Evolutionary conservation across 805 yeast species (phyloP), one percentile per base, ranked within the genome.

Genomic region (Saccharomycopsis fibuligera): DNA sequence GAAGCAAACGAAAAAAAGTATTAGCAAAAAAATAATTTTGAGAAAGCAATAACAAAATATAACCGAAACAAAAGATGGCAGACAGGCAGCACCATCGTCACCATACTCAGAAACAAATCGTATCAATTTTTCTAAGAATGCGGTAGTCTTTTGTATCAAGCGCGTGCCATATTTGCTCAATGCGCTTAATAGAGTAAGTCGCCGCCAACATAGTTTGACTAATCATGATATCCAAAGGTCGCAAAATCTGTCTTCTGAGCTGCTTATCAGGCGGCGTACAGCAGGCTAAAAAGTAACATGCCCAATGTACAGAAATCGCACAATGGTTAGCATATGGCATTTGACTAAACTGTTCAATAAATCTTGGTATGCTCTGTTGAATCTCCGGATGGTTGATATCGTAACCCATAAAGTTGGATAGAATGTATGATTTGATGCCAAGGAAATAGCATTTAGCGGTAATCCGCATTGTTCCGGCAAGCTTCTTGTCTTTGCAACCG

Each of bases 251-350:
- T 19, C 36, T 33, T 14, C 41, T 14, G 5, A 48, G 14, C 3
- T 38, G 14, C 9, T 37, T 16, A 12, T 31, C 21, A 9, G 29
- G 23, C 14, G 47, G 45, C 12, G 45, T 36, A 24, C 53, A 49
- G 42, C 53, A 45, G 19, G 49, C 44, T 17, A 49, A 31, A 16
- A 45, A 35, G 31, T 25, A 49, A 17, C 49, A 35, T 16, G 53
- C 49, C 53, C 53, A 49, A 19, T 49, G 53, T 5, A 45, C 25
- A 25, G 49, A 45, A 10, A 49, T 41, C 9, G 53, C 35, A 22
- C 45, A 29, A 3, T 22, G 24, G 22, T 22, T 25, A 5, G n/a
- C 5, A 37, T 49, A 49, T 27, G 49, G 49, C 46, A 49, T 49
- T 22, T 33, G 4, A 10, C 25, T 29, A 23, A 30, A 45, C 4